phyloP scores from a whole-genome alignment of 805 yeast genomes.

The Lachancea kluyveri region DNA sequence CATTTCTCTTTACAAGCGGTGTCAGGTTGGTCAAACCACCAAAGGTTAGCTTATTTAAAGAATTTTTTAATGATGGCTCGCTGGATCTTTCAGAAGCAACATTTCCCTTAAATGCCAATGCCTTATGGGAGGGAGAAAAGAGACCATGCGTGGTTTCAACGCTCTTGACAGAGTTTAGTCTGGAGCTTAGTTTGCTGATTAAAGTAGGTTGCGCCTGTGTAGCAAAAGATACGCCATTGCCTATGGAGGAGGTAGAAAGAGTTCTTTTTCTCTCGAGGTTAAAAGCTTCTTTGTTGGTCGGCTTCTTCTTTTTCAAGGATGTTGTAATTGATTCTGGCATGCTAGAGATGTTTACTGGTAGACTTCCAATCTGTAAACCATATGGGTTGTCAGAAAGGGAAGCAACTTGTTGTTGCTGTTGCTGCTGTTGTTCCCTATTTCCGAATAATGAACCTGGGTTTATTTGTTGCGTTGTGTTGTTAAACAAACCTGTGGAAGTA shows the following conservation, averaged over 20 bases:
- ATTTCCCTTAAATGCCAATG: conserved; percentile 9
- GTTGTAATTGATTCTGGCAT: conserved; percentile 37
- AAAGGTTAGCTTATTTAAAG: not conserved
- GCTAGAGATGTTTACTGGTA: conserved; percentile 26
- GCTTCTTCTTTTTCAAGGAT: conserved; percentile 18
- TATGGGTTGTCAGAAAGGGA: conserved; percentile 21
- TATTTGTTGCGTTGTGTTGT: conserved; percentile 5
- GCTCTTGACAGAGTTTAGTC: conserved; percentile 25
- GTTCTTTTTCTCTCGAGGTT: conserved; percentile 13
- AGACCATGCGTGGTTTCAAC: conserved; percentile 31
- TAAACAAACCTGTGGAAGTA: conserved; percentile 22
- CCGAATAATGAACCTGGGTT: conserved; percentile 9
- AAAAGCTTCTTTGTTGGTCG: too few relatives aligned
- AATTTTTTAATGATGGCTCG: not conserved
- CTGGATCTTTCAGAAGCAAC: not conserved
- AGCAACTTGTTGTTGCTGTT: conserved; percentile 1
- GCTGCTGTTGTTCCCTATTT: conserved; percentile 4
- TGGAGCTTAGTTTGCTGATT: conserved; percentile 33
- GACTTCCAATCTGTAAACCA: conserved; percentile 27
- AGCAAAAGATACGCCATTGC: conserved; percentile 9
- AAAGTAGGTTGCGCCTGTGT: conserved; percentile 14
- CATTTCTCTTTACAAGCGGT: conserved; percentile 8
- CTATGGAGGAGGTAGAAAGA: conserved; percentile 16
- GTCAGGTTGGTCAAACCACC: conserved; percentile 1
- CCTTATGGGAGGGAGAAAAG: conserved; percentile 29